These are phyloP conservation scores for Bryoerythrophyllum caledonicum DNA, from an alignment of 225 moss, liverwort and hornwort species.

Conservation along the genomic window DNA sequence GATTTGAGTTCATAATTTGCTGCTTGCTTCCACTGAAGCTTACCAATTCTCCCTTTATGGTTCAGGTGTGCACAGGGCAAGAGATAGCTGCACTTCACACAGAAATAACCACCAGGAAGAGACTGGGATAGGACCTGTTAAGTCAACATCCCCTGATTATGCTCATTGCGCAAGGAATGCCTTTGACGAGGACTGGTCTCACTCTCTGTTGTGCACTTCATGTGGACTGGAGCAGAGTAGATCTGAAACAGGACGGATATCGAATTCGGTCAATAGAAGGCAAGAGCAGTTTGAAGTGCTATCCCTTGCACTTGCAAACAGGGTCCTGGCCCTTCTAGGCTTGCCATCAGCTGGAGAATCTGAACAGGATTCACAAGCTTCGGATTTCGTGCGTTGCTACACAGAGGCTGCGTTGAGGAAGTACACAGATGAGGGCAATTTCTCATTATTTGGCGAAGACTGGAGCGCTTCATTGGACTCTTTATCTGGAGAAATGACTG, in stretches of 20 bases:
- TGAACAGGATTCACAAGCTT: constrained; percentile 12
- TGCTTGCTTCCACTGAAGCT: background rate
- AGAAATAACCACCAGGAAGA: background rate
- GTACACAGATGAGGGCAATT: background rate
- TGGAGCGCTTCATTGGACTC: constrained; percentile 19
- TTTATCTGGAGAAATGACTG: background rate
- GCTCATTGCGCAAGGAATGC: background rate
- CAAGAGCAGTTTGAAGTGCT: constrained; percentile 29
- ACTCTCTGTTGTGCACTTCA: background rate
- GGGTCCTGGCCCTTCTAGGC: constrained; percentile 21
- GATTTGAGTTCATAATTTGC: background rate
- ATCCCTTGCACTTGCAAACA: constrained; percentile 18
- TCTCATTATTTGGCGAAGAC: constrained; percentile 14
- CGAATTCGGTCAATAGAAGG: background rate
- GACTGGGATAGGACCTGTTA: background rate
- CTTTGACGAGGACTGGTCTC: background rate
- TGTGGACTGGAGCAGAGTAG: constrained; percentile 13
- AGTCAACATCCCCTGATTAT: background rate
- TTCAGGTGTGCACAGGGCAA: constrained; percentile 13
- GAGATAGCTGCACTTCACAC: background rate
- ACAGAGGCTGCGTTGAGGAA: constrained; percentile 6
- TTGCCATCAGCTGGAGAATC: background rate
- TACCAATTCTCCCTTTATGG: background rate
- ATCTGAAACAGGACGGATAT: background rate
- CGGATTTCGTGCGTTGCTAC: background rate